Evolutionary conservation across 192 early-diverging fungal genomes (phyloP), one percentile per base, ranked within the genome.

Genomic region (Umbelopsis sp.): DNA sequence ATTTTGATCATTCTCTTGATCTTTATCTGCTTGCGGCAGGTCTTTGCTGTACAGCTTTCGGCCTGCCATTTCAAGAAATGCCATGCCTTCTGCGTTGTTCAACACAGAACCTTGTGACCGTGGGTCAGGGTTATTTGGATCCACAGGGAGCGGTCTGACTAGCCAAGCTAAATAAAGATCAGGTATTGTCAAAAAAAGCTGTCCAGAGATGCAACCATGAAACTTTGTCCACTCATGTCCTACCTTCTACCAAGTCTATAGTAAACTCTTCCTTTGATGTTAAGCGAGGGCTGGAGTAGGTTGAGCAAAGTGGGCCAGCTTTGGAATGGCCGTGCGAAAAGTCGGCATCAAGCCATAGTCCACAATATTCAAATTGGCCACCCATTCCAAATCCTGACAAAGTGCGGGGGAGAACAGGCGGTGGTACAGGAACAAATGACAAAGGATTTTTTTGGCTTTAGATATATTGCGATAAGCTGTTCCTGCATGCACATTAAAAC

Each of bases 311-410:
- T 0, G 86, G 82, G 1, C 81, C 86, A 6, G 88, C 81, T 51
- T 80, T 81, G 2, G 90, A 90, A 64, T 87, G 80, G 10, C 92
- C 92, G 10, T 69, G 64, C 21, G 75, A 71, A 71, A 91, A 90
- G 55, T 85, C 84, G 30, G 82, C 74, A 46, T 87, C 81, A 2
- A 93, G 74, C 90, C 90, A 93, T 33, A 93, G 53, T 3, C 90
- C 90, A 75, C 84, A 88, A 71, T 92, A 90, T 5, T 84, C 87
- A 64, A 91, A 69, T 66, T 93, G 92, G 10, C 92, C 92, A 33
- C 92, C 92, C 71, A 91, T 84, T 3, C 90, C 92, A 33, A 91
- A 75, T 0, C 87, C 80, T 81, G 69, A 64, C 33, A 53, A 51
- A 51, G 12, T 35, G 27, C 2, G 25, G 55, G 55, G 55, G 9